Base-by-base conservation (phyloP, 441 rosid genomes). In the Jatropha multifida region DNA sequence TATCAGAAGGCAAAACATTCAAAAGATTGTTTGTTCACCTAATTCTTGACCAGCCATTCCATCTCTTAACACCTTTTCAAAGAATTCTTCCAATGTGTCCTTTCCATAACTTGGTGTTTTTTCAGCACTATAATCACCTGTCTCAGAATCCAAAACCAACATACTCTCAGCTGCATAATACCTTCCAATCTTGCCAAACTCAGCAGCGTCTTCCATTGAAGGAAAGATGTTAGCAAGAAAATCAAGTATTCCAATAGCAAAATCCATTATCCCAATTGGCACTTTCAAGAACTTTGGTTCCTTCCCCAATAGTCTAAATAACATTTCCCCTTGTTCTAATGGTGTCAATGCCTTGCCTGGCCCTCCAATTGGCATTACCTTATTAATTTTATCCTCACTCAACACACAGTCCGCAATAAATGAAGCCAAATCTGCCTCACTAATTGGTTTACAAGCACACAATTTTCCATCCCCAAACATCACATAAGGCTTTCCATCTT, bases 31-130 rank as follows among this genome's bases (percentile, higher is more conserved):
- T 66, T 94, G 98, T 73, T 94, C 97, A n/a, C 98, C 98, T 64
- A 92, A 83, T 79, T 94, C 98, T 76, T 94, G 97, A 80, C 98
- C 98, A 5, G 87, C 86, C 96, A 92, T 92, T n/a, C 97, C 98
- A 73, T 94, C 98, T 70, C 82, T 88, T 7, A 90, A 78, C 64
- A 90, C 98, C 73, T 81, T 90, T 38, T 80, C 83, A 69, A 92
- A 94, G 83, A 94, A 92, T 2, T 88, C 94, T 68, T 94, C 98
- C 83, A 94, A 79, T 0, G 96, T 92, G 60, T 94, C 97, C 64
- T 80, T 87, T 27, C 98, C 98, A 55, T 94, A 94, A 68, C 94
- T 88, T 7, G 98, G 98, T 3, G 98, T 94, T 84, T 82, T 82
- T 78, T 90, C 97, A n/a, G 90, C 91, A 69, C 88, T 88, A 71